A percentile compares a stretch with the other conserved stretches of the same genome.
Evolutionary conservation across 164 flowering plant genomes (phyloP).

Genomic region (Vitis cinerea): DNA sequence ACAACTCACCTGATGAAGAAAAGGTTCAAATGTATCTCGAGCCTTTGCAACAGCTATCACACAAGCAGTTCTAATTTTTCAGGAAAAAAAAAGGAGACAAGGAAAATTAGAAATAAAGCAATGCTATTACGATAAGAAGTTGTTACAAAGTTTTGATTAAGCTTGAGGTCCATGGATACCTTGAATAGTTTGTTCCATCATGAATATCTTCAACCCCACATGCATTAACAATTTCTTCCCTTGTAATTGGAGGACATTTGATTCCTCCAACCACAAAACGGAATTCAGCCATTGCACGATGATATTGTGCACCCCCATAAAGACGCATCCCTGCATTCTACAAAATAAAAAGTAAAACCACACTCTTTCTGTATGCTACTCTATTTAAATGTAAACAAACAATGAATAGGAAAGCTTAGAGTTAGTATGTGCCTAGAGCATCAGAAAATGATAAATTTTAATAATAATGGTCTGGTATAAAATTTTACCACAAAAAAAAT

Average conservation of each 20-base stretch:
- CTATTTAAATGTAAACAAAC: background rate
- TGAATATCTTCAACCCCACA: constrained; percentile 99
- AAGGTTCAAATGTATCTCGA: constrained; percentile 93
- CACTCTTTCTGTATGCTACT: background rate
- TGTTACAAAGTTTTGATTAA: background rate
- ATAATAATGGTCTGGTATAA: background rate
- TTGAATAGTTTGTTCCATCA: constrained; percentile 97
- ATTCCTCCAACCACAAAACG: constrained; percentile 95
- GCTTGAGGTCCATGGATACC: constrained; percentile 34
- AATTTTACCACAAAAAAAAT: background rate
- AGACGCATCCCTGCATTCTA: constrained; percentile 99
- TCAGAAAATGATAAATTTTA: background rate
- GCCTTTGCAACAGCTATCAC: constrained; percentile 98
- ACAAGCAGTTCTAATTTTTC: constrained; percentile 75
- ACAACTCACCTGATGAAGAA: constrained; percentile 81
- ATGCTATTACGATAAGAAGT: background rate
- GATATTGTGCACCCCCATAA: constrained; percentile 99
- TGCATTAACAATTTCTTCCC: constrained; percentile 98
- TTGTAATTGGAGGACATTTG: constrained; percentile 90
- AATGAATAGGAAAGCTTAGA: background rate
- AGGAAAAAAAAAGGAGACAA: constrained; percentile 8
- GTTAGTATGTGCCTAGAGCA: background rate
- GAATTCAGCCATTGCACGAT: constrained; percentile 99
- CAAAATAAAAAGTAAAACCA: background rate
- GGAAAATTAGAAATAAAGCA: background rate